These are phyloP conservation scores for Talaromyces islandicus DNA, from an alignment of 2,329 filamentous ascomycete genomes.

Conservation along the genomic window DNA sequence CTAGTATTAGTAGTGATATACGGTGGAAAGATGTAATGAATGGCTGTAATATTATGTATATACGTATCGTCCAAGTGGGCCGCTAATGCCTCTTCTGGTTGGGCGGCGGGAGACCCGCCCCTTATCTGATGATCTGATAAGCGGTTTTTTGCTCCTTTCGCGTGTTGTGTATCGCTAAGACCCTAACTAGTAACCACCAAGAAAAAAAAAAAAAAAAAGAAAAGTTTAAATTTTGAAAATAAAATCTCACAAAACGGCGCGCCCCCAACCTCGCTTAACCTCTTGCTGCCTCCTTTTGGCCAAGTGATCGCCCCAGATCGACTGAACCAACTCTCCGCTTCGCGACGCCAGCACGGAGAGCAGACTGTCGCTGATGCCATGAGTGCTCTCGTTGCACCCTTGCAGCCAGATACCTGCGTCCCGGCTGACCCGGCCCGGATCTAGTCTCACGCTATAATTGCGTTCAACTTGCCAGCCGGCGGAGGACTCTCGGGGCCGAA, in stretches of 20 bases:
- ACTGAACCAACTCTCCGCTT: conserved; percentile 70
- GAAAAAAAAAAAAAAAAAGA: too few relatives aligned
- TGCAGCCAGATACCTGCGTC: conserved; percentile 85
- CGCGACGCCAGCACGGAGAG: conserved; percentile 71
- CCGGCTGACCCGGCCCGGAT: conserved; percentile 59
- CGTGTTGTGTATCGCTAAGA: background rate
- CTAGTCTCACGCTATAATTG: conserved; percentile 73
- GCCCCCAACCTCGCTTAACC: conserved; percentile 15
- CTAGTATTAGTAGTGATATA: background rate
- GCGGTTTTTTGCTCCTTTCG: background rate
- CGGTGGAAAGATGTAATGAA: background rate
- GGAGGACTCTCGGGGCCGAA: conserved; percentile 56
- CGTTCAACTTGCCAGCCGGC: conserved; percentile 62
- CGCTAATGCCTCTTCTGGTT: background rate
- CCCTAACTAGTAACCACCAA: background rate
- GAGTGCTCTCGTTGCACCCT: conserved; percentile 86
- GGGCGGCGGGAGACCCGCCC: background rate
- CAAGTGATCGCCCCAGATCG: conserved; percentile 56
- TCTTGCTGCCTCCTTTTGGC: conserved; percentile 22
- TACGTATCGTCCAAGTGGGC: background rate
- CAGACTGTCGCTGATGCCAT: conserved; percentile 79
- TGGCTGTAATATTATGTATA: background rate
- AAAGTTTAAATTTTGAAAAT: too few relatives aligned
- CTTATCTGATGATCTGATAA: background rate
- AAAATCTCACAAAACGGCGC: conserved; percentile 1